Percentiles rank a stretch among this genome's conserved stretches.
phyloP scores from a whole-genome alignment of 1,284 basidiomycete genomes.

The Rhodotorula sp. region DNA sequence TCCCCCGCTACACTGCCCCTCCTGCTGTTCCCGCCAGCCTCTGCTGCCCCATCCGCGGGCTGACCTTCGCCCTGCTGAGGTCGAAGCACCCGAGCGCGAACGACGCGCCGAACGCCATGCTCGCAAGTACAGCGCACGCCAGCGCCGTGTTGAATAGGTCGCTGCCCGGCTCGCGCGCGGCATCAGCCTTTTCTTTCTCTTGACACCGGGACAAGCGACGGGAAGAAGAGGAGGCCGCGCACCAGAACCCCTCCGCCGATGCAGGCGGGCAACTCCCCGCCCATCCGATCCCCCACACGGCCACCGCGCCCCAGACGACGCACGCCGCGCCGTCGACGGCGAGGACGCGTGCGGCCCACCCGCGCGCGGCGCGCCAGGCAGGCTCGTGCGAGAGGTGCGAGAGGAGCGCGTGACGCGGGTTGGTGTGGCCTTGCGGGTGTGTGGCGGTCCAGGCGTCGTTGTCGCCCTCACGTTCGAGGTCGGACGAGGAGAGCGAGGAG shows the following conservation, averaged over 20 bases:
- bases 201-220: neutral
- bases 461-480: neutral
- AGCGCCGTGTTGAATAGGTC: conserved; percentile 21
- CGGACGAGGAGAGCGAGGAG: neutral
- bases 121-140: conserved; percentile 9
- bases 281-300: conserved; percentile 4
- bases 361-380: neutral
- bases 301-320: neutral
- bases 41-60: conserved; percentile 9
- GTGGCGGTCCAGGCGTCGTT: neutral
- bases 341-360: neutral
- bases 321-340: neutral
- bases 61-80: neutral
- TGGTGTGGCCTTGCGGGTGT: no score
- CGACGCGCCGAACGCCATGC: conserved; percentile 3
- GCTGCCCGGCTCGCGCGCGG: neutral
- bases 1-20: neutral
- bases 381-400: conserved; percentile 3
- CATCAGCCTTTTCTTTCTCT: no score
- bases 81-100: conserved; percentile 8
- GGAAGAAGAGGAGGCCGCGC: neutral
- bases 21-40: neutral
- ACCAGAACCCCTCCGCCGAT: conserved; percentile 16
- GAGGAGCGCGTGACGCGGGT: neutral
- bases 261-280: conserved; percentile 5